phyloP scores from a whole-genome alignment of 2,329 filamentous ascomycete genomes.

The Claviceps digitariae region DNA sequence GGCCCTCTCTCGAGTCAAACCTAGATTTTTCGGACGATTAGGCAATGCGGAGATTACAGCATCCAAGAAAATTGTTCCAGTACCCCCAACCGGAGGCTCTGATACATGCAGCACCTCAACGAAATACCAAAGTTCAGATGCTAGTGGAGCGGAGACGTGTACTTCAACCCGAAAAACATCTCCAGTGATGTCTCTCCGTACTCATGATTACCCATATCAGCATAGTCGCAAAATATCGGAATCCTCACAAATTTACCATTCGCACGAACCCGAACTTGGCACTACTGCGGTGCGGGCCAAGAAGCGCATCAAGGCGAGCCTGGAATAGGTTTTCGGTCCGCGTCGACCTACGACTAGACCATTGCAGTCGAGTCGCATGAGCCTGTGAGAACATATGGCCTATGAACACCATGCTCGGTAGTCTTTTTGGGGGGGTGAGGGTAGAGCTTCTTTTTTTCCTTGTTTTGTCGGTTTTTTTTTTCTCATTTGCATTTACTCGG shows the following conservation, averaged over 20 bases:
- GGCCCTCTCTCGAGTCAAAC: background rate
- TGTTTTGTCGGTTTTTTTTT: background rate
- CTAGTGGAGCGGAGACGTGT: background rate
- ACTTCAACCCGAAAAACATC: background rate
- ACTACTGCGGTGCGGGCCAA: background rate
- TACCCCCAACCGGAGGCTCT: background rate
- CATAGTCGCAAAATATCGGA: background rate
- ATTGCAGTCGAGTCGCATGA: conserved; percentile 2
- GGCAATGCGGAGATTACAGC: background rate
- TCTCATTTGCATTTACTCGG: background rate
- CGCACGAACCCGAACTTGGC: background rate
- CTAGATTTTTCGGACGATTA: background rate
- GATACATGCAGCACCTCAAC: background rate
- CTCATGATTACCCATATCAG: background rate
- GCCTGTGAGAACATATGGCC: background rate
- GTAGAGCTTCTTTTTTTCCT: background rate
- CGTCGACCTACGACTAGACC: conserved; percentile 2
- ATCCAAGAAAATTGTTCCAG: background rate
- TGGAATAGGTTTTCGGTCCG: conserved; percentile 10
- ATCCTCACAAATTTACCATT: background rate
- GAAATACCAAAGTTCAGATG: background rate
- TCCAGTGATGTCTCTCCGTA: background rate
- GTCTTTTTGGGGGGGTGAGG: background rate
- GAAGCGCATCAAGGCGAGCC: conserved; percentile 5
- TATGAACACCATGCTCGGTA: background rate